Percentiles rank a stretch among this genome's conserved stretches.
These are phyloP conservation scores for Ophiostoma quercus DNA, from an alignment of 2,329 filamentous ascomycete genomes.

Conservation along the genomic window DNA sequence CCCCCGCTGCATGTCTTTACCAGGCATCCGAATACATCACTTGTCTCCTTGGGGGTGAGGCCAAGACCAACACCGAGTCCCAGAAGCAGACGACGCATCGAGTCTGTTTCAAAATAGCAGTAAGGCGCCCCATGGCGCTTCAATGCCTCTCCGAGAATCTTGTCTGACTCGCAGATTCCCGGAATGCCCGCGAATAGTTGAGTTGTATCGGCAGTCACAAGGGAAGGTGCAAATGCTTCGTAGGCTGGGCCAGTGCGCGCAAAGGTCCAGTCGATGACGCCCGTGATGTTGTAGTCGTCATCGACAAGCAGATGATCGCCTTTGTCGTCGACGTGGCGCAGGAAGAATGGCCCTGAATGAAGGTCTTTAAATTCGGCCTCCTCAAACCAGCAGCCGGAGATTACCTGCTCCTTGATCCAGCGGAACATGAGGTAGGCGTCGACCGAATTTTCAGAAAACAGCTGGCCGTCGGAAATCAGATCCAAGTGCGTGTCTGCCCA, in stretches of 20 bases:
- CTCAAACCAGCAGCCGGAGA: no score
- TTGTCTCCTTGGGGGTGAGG: not conserved
- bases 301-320: constrained; percentile 20
- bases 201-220: constrained; percentile 13
- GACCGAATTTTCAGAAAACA: no score
- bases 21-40: not conserved
- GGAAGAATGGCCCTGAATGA: no score
- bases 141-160: not conserved
- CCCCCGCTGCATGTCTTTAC: no score
- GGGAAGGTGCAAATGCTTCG: constrained; percentile 34
- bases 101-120: not conserved
- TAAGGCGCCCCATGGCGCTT: not conserved
- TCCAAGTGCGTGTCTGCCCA: constrained; percentile 6
- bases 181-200: not conserved
- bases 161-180: constrained; percentile 17
- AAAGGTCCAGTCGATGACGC: constrained; percentile 30
- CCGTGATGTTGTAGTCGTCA: constrained; percentile 9
- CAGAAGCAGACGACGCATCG: not conserved
- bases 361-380: no score
- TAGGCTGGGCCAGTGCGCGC: constrained; percentile 35
- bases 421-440: no score
- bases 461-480: constrained; percentile 16
- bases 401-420: no score
- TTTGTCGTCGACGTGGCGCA: no score
- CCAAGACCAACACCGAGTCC: not conserved